Base-by-base conservation (phyloP, 371 early-diverging fungal species). In the Mortierella sp. region DNA sequence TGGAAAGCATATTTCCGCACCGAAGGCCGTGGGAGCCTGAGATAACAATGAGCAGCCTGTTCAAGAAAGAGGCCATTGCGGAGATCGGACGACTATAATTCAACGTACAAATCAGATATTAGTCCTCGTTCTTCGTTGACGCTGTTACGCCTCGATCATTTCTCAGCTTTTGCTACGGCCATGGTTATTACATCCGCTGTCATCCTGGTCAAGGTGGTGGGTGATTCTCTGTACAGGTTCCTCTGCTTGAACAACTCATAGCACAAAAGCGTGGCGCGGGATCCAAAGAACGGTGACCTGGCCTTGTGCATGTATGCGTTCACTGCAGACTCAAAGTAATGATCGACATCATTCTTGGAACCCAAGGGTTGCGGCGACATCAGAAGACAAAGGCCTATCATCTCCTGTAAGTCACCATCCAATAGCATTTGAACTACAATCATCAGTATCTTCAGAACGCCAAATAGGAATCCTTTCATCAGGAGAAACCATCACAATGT, bases 1-100 rank as follows among this genome's bases (percentile, higher is more conserved):
- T 95, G 93, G 71, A 96, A 95, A 0, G 93, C 92, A 63, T 90
- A 94, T 67, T 95, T 96, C 53, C 97, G 88, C 21, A 89, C 82
- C 82, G 90, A 88, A 0, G 93, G 88, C 8, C 78, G 72, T 19
- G 82, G 70, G 1, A 79, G 58, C 46, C 86, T 84, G 37, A 94
- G 56, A 63, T 88, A 94, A 37, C 92, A 89, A 53, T 91, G 88
- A 0, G 96, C 96, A 0, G 96, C 93, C 70, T 96, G 97, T 69
- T 98, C 98, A 41, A 94, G 73, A 37, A 94, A 88, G 48, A 97
- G 68, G 0, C 92, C 96, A 39, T 90, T 87, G 6, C 93, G 83
- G 14, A 94, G 66, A 61, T 93, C 92, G 4, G 88, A 90, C 28
- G 87, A 83, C 81, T 83, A 64, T 11, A 27, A 65, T 64, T 27